These are phyloP conservation scores for Zygosaccharomyces bailii DNA, from an alignment of 805 yeast species.

Conservation along the genomic window DNA sequence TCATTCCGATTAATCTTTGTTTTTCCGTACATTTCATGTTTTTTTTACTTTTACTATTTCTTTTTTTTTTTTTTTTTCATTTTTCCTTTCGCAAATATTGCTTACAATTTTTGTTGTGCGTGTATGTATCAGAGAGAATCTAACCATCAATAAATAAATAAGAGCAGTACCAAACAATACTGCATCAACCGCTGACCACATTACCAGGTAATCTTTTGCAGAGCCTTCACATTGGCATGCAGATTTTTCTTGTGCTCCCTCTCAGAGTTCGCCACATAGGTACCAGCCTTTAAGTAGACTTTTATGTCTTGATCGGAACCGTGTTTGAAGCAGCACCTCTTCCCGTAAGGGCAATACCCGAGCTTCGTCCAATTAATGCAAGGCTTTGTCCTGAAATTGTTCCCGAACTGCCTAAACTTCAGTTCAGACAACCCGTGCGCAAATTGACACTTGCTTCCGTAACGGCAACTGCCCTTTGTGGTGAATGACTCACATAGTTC, in stretches of 20 bases:
- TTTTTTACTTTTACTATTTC: neutral
- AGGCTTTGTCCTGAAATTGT: conserved; percentile 86
- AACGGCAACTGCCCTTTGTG: conserved; percentile 72
- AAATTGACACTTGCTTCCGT: conserved; percentile 89
- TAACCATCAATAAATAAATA: conserved; percentile 12
- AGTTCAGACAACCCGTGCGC: conserved; percentile 85
- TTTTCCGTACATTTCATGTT: no score
- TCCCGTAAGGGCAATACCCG: conserved; percentile 85
- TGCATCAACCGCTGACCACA: neutral
- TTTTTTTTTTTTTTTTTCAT: no score
- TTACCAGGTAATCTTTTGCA: conserved; percentile 35
- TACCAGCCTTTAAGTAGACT: conserved; percentile 29
- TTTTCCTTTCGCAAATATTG: no score
- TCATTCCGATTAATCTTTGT: no score
- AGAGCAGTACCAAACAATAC: neutral
- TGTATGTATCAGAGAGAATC: neutral
- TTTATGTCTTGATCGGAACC: conserved; percentile 42
- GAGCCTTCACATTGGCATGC: conserved; percentile 31
- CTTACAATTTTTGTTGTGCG: neutral
- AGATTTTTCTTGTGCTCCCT: conserved; percentile 24
- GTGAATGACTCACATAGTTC: conserved; percentile 81
- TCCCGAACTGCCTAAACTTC: conserved; percentile 59
- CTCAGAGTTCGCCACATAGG: conserved; percentile 2
- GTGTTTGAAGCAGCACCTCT: conserved; percentile 89
- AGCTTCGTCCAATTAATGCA: conserved; percentile 83